phyloP scores from a whole-genome alignment of 1,139 yeast genomes.

The Citeromyces siamensis region DNA sequence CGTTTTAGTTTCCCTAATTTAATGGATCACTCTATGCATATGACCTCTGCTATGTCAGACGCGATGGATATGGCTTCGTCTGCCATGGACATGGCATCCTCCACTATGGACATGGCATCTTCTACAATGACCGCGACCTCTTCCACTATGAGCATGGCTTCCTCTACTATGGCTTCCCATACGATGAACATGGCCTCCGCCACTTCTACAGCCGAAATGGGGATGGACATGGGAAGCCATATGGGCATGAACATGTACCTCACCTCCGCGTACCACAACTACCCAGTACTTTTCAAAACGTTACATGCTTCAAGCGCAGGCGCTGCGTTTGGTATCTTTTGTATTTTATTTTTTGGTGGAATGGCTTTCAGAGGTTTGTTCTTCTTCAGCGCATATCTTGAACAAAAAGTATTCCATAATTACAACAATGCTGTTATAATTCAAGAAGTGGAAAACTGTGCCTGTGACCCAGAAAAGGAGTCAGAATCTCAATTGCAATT shows the following conservation, averaged over 20 bases:
- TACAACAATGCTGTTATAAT: slow-evolving; percentile 15
- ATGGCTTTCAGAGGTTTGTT: slow-evolving; percentile 46
- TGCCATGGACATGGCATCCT: slow-evolving; percentile 7
- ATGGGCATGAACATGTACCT: slow-evolving; percentile 45
- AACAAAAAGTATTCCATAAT: slow-evolving; percentile 46
- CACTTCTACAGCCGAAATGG: slow-evolving; percentile 13
- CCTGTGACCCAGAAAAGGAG: slow-evolving; percentile 13
- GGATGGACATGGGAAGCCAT: slow-evolving; percentile 16
- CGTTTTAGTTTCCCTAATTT: too few relatives aligned
- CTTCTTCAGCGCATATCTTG: slow-evolving; percentile 48
- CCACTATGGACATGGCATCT: slow-evolving; percentile 9
- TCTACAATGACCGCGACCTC: slow-evolving; percentile 9
- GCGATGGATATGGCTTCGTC: slow-evolving; percentile 9
- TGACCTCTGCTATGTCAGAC: slow-evolving; percentile 6
- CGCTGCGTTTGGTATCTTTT: slow-evolving; percentile 62
- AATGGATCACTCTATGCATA: slow-evolving; percentile 1
- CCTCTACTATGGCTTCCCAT: slow-evolving; percentile 8
- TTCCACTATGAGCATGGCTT: slow-evolving; percentile 5
- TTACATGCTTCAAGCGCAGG: slow-evolving; percentile 41
- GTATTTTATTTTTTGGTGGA: slow-evolving; percentile 43
- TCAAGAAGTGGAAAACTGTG: slow-evolving; percentile 17
- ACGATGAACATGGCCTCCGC: slow-evolving; percentile 11
- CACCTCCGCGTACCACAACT: slow-evolving; percentile 32
- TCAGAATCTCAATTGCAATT: slow-evolving; percentile 6
- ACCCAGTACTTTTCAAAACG: slow-evolving; percentile 49